Evolutionary conservation across 805 yeast genomes (phyloP).

Genomic region (Komagataella populi): DNA sequence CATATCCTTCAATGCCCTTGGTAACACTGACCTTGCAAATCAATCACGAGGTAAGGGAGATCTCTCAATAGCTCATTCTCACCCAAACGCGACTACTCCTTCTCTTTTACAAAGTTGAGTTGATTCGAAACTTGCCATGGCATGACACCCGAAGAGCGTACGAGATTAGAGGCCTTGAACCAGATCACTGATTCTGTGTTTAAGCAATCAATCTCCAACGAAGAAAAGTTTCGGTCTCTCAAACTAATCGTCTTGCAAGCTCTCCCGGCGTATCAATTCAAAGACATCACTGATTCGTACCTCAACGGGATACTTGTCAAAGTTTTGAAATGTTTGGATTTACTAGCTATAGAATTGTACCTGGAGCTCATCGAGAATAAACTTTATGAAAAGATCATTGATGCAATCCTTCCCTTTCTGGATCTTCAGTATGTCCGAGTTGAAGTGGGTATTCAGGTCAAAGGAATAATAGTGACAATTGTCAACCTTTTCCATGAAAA

Average conservation of each 20-base stretch:
- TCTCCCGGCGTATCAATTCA: background rate
- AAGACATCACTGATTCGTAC: background rate
- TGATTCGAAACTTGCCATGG: background rate
- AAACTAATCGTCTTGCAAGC: background rate
- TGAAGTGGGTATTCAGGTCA: conserved; percentile 1
- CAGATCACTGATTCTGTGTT: background rate
- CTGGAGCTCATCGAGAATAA: background rate
- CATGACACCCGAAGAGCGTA: background rate
- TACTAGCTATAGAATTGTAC: background rate
- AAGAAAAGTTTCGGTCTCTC: background rate
- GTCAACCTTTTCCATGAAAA: conserved; percentile 1
- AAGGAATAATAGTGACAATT: conserved; percentile 1
- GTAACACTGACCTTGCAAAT: no score
- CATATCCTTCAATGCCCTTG: no score
- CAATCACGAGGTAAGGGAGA: no score
- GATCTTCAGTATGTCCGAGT: background rate
- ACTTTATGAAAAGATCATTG: background rate
- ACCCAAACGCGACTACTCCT: background rate
- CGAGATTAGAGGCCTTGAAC: background rate
- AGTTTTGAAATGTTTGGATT: background rate
- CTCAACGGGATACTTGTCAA: background rate
- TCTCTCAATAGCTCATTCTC: background rate
- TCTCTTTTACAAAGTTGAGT: background rate
- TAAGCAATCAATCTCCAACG: background rate
- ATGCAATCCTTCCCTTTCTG: conserved; percentile 1